These are phyloP conservation scores for Cryptosporidium felis DNA, from an alignment of 169 alveolate genomes.

Conservation along the genomic window DNA sequence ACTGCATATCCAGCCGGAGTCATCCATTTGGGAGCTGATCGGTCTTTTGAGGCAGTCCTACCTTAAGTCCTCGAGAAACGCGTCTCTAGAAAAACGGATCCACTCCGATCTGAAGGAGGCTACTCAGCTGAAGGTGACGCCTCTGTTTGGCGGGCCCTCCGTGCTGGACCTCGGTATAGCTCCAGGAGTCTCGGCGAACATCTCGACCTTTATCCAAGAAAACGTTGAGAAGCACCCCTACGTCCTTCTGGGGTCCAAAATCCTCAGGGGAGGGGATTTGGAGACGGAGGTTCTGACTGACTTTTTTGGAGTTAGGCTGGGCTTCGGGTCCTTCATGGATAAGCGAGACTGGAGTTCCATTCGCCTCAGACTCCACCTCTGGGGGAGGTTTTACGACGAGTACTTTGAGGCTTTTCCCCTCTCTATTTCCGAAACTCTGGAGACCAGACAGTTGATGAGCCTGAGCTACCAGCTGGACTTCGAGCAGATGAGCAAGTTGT, in stretches of 20 bases:
- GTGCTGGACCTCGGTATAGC: conserved; percentile 3
- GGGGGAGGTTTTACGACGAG: conserved; percentile 67
- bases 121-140: neutral
- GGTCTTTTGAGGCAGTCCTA: neutral
- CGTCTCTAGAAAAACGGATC: too few relatives aligned
- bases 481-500: conserved; percentile 48
- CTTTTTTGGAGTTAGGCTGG: conserved; percentile 16
- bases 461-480: conserved; percentile 46
- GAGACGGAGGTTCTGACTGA: conserved; percentile 11
- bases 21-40: conserved; percentile 46
- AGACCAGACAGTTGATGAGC: conserved; percentile 17
- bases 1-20: conserved; percentile 32
- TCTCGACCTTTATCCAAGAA: conserved; percentile 9
- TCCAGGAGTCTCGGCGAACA: neutral
- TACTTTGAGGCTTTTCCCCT: conserved; percentile 63
- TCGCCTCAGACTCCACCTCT: conserved; percentile 42
- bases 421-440: conserved; percentile 42
- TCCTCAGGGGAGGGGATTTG: neutral
- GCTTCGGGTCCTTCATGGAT: neutral
- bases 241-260: conserved; percentile 1
- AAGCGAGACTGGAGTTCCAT: conserved; percentile 43
- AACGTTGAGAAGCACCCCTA: conserved; percentile 56
- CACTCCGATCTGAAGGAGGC: neutral
- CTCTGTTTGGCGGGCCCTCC: neutral
- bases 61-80: too few relatives aligned